A percentile compares a stretch with the other conserved stretches of the same genome.
These are phyloP conservation scores for Metschnikowia dekortorum DNA, from an alignment of 805 yeast species.

Conservation along the genomic window DNA sequence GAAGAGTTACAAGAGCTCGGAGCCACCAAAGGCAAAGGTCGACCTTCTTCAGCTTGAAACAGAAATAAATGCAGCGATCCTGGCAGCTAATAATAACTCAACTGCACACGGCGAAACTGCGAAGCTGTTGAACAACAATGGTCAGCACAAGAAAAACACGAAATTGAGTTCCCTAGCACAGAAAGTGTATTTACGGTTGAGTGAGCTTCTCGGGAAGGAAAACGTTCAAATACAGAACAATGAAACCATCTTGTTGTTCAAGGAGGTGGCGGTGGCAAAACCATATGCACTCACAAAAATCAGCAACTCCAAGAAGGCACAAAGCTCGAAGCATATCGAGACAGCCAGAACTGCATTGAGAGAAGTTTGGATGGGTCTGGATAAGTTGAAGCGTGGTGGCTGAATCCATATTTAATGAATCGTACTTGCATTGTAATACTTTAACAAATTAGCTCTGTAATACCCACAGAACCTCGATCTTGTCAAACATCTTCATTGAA, in stretches of 20 bases:
- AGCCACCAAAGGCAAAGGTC: slow-evolving; percentile 10
- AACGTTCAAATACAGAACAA: slow-evolving; percentile 37
- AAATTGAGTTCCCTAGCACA: slow-evolving; percentile 11
- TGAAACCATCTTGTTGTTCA: slow-evolving; percentile 38
- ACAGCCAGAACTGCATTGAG: slow-evolving; percentile 22
- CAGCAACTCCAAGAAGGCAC: slow-evolving; percentile 22
- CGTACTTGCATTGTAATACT: slow-evolving; percentile 1
- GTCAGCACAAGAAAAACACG: slow-evolving; percentile 2
- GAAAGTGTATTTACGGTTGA: slow-evolving; percentile 43
- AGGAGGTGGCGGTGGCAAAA: slow-evolving; percentile 33
- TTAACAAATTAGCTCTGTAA: neutral
- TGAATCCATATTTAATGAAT: slow-evolving; percentile 6
- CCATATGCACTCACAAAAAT: slow-evolving; percentile 34
- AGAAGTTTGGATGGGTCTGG: slow-evolving; percentile 27
- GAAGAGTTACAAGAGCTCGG: slow-evolving; percentile 26
- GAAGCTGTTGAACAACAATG: neutral
- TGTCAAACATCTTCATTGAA: slow-evolving; percentile 43
- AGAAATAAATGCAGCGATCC: slow-evolving; percentile 5
- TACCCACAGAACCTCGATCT: slow-evolving; percentile 39
- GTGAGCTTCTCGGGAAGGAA: slow-evolving; percentile 29
- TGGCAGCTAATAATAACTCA: neutral
- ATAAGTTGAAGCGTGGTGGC: slow-evolving; percentile 26
- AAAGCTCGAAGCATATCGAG: slow-evolving; percentile 18
- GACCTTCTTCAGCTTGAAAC: slow-evolving; percentile 10
- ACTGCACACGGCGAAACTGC: neutral